phyloP scores from a whole-genome alignment of 257 asterid species.

The Ballota nigra region DNA sequence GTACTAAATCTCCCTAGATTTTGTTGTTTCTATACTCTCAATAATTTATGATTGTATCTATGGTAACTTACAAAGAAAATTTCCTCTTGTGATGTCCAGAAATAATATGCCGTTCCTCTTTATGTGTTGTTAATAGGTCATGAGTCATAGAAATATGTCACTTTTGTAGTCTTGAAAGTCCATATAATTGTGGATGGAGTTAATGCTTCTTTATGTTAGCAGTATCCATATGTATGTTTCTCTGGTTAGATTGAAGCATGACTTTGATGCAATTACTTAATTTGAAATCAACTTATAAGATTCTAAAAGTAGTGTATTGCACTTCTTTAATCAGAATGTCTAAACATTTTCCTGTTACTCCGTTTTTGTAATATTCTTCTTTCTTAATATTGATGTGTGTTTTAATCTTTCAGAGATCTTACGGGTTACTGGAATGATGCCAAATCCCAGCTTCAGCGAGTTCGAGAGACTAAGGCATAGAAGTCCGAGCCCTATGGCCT shows the following conservation, averaged over 20 bases:
- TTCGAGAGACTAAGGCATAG: conserved; percentile 83
- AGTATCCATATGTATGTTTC: background rate
- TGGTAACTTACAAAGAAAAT: background rate
- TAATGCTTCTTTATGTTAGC: background rate
- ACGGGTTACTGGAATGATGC: conserved; percentile 76
- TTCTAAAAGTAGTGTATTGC: background rate
- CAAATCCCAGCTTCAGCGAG: conserved; percentile 74
- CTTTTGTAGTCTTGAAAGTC: background rate
- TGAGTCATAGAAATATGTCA: background rate
- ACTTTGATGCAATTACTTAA: background rate
- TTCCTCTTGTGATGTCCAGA: background rate
- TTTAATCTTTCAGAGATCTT: conserved; percentile 56
- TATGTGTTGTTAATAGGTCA: background rate
- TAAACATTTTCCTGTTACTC: background rate
- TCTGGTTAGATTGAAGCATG: background rate
- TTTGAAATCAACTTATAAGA: background rate
- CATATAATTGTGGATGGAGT: background rate
- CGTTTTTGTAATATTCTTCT: background rate
- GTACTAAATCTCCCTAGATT: background rate
- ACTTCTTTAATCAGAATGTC: background rate
- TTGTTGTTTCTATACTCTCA: background rate
- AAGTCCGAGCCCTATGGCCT: conserved; percentile 99
- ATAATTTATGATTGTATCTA: background rate
- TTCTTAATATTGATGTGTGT: conserved; percentile 38
- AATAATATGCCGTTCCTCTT: background rate